Percentiles rank a stretch among this genome's conserved stretches.
phyloP scores from a whole-genome alignment of 2,329 filamentous ascomycete species.

The Xylariaceae sp. region DNA sequence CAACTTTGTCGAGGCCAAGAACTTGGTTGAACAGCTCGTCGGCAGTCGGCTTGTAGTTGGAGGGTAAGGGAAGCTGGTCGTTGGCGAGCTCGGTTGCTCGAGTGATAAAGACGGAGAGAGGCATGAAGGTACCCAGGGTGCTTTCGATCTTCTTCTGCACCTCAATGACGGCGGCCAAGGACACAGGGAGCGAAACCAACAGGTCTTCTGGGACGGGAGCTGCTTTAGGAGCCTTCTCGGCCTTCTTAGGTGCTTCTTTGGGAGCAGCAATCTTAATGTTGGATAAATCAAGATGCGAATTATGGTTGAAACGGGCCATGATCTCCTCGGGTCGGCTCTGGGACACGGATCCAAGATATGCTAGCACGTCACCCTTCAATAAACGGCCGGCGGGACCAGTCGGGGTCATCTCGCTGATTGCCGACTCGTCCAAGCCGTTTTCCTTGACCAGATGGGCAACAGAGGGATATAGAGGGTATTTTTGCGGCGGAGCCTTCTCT shows the following conservation, averaged over 20 bases:
- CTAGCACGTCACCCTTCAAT: conserved; percentile 92
- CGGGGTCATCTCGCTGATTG: conserved; percentile 76
- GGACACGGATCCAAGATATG: conserved; percentile 76
- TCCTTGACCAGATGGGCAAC: conserved; percentile 77
- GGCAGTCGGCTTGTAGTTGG: conserved; percentile 61
- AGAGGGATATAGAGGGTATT: conserved; percentile 74
- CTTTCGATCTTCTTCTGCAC: conserved; percentile 77
- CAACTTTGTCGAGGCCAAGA: conserved; percentile 60
- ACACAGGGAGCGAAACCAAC: conserved; percentile 70
- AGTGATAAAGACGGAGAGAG: conserved; percentile 80
- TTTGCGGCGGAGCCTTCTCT: conserved; percentile 58
- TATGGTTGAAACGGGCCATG: conserved; percentile 67
- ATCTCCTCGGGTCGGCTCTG: conserved; percentile 67
- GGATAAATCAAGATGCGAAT: conserved; percentile 83
- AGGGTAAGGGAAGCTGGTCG: conserved; percentile 70
- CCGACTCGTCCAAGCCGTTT: conserved; percentile 70
- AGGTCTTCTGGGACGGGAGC: conserved; percentile 44
- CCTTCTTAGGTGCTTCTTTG: conserved; percentile 40
- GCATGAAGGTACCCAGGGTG: conserved; percentile 73
- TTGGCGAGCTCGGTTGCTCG: conserved; percentile 86
- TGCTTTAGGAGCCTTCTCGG: conserved; percentile 35
- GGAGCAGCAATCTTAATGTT: conserved; percentile 78
- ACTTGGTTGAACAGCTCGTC: conserved; percentile 88
- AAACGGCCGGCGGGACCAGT: conserved; percentile 85
- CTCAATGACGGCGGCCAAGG: conserved; percentile 71